phyloP scores from a whole-genome alignment of 305 asterid species.

The Plantago lanceolata region DNA sequence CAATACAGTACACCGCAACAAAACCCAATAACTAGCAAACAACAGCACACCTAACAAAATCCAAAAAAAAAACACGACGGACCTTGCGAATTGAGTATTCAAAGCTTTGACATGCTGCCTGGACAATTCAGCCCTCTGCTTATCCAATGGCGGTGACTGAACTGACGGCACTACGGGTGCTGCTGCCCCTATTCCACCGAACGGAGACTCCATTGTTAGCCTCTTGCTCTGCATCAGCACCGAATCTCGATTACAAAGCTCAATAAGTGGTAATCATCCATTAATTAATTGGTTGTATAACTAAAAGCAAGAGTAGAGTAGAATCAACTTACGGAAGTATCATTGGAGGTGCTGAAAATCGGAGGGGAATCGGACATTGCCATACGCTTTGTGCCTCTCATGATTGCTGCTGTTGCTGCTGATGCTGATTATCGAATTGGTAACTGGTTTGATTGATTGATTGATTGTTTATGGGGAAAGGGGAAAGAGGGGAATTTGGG shows the following conservation, averaged over 20 bases:
- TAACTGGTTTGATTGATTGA: background rate
- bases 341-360: constrained; percentile 37
- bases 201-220: constrained; percentile 44
- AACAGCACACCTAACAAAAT: background rate
- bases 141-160: constrained; percentile 46
- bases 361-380: constrained; percentile 58
- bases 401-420: constrained; percentile 23
- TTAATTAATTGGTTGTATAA: no score
- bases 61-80: constrained; percentile 1
- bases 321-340: constrained; percentile 44
- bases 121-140: constrained; percentile 75
- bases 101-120: constrained; percentile 93
- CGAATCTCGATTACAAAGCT: constrained; percentile 10
- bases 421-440: no score
- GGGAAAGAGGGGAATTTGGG: background rate
- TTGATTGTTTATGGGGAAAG: background rate
- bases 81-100: constrained; percentile 91
- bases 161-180: constrained; percentile 53
- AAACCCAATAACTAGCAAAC: background rate
- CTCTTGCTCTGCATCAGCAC: constrained; percentile 68
- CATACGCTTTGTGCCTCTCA: constrained; percentile 83
- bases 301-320: background rate
- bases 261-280: background rate
- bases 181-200: constrained; percentile 41
- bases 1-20: background rate